Percentiles rank a stretch among this genome's conserved stretches.
Conservation (phyloP, 139 green algal species). For the Coelastrella sp. region DNA sequence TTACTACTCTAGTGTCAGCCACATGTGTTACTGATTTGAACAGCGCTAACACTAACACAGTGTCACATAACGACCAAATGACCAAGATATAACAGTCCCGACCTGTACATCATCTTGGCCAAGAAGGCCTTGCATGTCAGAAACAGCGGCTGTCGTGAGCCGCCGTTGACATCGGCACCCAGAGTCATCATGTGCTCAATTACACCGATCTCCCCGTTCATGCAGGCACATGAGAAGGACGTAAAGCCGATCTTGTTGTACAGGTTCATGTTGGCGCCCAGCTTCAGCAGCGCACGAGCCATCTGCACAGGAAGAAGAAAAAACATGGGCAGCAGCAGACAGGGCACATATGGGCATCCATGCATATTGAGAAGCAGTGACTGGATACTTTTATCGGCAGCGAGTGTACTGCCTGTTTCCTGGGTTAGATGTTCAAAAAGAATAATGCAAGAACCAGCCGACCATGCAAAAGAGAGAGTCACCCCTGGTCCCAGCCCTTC, state of each 20-base stretch:
- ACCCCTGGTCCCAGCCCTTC: too few species aligned
- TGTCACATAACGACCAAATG: too few species aligned
- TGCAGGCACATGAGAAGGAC: constrained; percentile 9
- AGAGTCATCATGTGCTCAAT: constrained; percentile 2
- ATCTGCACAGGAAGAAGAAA: neutral
- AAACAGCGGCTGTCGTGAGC: neutral
- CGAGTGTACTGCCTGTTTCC: too few species aligned
- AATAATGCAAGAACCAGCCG: too few species aligned
- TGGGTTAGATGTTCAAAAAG: too few species aligned
- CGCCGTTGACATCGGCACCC: constrained; percentile 31
- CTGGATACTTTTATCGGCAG: too few species aligned
- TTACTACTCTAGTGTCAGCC: too few species aligned
- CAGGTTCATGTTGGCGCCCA: constrained; percentile 47
- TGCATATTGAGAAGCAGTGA: too few species aligned
- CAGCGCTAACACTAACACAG: too few species aligned
- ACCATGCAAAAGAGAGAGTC: too few species aligned
- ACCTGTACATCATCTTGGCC: constrained; percentile 12
- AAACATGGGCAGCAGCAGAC: neutral
- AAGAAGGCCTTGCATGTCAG: neutral
- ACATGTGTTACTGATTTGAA: too few species aligned
- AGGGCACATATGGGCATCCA: too few species aligned
- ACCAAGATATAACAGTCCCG: neutral
- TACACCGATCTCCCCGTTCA: neutral
- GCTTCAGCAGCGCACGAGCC: constrained; percentile 5
- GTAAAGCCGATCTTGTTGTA: constrained; percentile 42